Evolutionary conservation across 352 stramenopile genomes (phyloP).

Genomic region (Pseudoperonospora humuli): DNA sequence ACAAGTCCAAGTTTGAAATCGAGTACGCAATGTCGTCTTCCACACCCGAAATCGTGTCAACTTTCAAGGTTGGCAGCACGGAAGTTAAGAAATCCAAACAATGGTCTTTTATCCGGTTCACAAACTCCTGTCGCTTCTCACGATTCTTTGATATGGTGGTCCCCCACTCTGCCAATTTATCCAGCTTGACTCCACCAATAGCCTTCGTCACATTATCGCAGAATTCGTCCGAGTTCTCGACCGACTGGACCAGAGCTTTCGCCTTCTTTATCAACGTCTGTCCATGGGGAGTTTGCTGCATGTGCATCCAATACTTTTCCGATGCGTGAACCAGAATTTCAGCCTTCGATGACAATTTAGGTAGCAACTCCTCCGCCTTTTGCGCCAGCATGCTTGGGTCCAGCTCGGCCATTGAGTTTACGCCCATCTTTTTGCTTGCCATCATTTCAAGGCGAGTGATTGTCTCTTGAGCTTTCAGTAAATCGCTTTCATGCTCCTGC

Average conservation of each 20-base stretch:
- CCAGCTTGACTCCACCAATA: conserved; percentile 58
- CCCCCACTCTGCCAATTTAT: conserved; percentile 63
- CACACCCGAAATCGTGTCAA: conserved; percentile 72
- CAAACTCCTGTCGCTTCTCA: conserved; percentile 68
- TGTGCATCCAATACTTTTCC: conserved; percentile 59
- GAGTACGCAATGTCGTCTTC: conserved; percentile 76
- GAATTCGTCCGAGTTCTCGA: conserved; percentile 67
- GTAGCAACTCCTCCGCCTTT: conserved; percentile 60
- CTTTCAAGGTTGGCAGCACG: conserved; percentile 72
- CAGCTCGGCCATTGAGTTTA: conserved; percentile 46
- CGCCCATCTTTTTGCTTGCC: conserved; percentile 49
- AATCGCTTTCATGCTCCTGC: conserved; percentile 50
- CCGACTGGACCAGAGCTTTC: conserved; percentile 59
- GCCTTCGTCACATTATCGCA: conserved; percentile 64
- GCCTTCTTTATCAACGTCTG: conserved; percentile 60
- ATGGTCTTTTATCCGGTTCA: conserved; percentile 76
- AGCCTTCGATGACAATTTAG: conserved; percentile 44
- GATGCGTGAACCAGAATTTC: conserved; percentile 49
- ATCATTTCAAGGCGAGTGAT: conserved; percentile 50
- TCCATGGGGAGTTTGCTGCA: conserved; percentile 63
- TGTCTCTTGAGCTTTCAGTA: conserved; percentile 48
- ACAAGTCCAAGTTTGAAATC: conserved; percentile 70
- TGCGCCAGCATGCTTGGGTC: conserved; percentile 45
- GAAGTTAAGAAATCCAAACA: conserved; percentile 84
- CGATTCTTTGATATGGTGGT: conserved; percentile 48